Conservation (phyloP, 108 stramenopile species). For the Epipyxis sp. region DNA sequence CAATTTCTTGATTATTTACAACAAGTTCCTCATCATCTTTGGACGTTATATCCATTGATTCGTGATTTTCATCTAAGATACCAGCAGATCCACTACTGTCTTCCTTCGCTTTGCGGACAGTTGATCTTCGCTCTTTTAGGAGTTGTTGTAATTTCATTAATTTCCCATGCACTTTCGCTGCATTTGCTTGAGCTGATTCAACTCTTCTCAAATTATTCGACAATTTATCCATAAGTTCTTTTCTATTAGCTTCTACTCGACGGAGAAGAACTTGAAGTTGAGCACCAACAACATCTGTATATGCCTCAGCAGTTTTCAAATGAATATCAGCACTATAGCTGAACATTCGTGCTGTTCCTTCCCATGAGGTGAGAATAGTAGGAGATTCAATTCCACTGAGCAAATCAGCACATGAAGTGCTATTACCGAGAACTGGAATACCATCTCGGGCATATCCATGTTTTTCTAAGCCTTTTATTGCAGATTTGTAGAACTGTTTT, state of each 20-base stretch:
- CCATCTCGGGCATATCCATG: too few species aligned
- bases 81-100: background rate
- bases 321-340: background rate
- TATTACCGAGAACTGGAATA: too few species aligned
- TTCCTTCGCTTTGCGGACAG: background rate
- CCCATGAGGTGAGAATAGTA: too few species aligned
- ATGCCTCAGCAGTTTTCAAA: background rate
- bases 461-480: too few species aligned
- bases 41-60: background rate
- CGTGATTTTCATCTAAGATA: background rate
- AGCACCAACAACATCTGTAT: background rate
- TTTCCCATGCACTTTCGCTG: background rate
- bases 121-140: background rate
- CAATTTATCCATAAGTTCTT: background rate
- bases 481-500: too few species aligned
- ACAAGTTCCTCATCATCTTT: background rate
- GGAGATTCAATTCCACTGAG: too few species aligned
- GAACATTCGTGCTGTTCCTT: background rate
- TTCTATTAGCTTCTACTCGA: background rate
- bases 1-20: background rate
- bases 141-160: background rate
- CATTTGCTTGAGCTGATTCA: background rate
- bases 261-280: background rate
- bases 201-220: background rate
- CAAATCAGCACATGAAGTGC: too few species aligned